A percentile compares a stretch with the other conserved stretches of the same genome.
Evolutionary conservation across 768 basidiomycete genomes (phyloP).

Genomic region (Pleurotus giganteus): DNA sequence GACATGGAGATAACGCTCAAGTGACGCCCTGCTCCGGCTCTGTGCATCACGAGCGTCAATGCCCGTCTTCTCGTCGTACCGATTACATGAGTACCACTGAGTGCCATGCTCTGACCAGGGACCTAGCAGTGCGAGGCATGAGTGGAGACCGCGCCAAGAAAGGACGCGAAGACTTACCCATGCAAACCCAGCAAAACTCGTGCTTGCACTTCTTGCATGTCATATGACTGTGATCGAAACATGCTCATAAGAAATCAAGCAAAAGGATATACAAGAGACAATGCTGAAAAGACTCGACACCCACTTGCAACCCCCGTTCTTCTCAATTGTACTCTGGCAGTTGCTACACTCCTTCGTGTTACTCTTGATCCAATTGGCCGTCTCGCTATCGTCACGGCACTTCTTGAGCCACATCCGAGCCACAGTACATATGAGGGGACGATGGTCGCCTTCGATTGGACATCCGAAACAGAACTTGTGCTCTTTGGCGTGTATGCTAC

Average conservation of each 20-base stretch:
- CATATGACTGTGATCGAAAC: slow-evolving; percentile 75
- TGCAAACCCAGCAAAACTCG: slow-evolving; percentile 99
- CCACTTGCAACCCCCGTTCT: slow-evolving; percentile 99
- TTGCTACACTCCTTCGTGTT: slow-evolving; percentile 98
- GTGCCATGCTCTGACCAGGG: slow-evolving; percentile 98
- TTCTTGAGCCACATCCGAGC: slow-evolving; percentile 96
- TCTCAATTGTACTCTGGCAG: slow-evolving; percentile 98
- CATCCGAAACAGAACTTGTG: slow-evolving; percentile 97
- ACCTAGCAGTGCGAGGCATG: slow-evolving; percentile 40
- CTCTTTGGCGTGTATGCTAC: slow-evolving; percentile 36
- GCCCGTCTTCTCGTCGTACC: slow-evolving; percentile 91
- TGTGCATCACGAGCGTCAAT: slow-evolving; percentile 90
- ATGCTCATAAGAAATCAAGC: slow-evolving; percentile 12
- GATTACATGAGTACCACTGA: slow-evolving; percentile 96
- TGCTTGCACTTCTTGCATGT: slow-evolving; percentile 99
- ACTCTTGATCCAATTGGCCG: slow-evolving; percentile 99
- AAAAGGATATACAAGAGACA: slow-evolving; percentile 1
- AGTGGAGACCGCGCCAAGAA: slow-evolving; percentile 9
- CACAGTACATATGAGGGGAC: slow-evolving; percentile 86
- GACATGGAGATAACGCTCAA: slow-evolving; percentile 96
- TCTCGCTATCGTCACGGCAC: slow-evolving; percentile 96
- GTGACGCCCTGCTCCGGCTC: slow-evolving; percentile 81
- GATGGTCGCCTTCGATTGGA: slow-evolving; percentile 81
- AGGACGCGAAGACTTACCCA: slow-evolving; percentile 54
- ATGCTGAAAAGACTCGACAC: slow-evolving; percentile 31